These are phyloP conservation scores for Serendipita vermifera DNA, from an alignment of 768 basidiomycete species.

Conservation along the genomic window DNA sequence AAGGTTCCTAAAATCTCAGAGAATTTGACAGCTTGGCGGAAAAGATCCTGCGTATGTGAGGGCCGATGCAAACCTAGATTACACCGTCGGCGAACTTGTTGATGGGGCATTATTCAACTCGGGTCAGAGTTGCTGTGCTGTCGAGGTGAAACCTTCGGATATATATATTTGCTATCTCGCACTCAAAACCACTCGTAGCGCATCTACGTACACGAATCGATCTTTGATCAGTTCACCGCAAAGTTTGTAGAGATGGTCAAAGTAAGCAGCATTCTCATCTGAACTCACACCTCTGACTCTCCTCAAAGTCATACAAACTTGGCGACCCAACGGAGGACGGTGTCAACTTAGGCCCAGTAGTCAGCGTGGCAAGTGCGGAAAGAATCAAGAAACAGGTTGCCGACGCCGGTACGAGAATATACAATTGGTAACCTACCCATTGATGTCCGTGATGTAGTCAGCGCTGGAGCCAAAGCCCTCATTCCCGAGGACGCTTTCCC, in stretches of 20 bases:
- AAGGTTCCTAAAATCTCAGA: slow-evolving; percentile 10
- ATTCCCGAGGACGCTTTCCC: slow-evolving; percentile 56
- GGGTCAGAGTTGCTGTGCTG: slow-evolving; percentile 90
- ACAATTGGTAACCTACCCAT: not conserved
- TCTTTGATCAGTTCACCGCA: slow-evolving; percentile 69
- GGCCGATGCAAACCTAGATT: slow-evolving; percentile 70
- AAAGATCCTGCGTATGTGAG: slow-evolving; percentile 97
- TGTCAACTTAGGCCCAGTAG: slow-evolving; percentile 84
- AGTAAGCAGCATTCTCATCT: slow-evolving; percentile 26
- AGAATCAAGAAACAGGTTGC: slow-evolving; percentile 75
- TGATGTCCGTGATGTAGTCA: slow-evolving; percentile 33
- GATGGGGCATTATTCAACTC: slow-evolving; percentile 97
- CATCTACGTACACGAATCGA: slow-evolving; percentile 80
- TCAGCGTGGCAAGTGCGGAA: slow-evolving; percentile 74
- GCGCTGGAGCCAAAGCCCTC: slow-evolving; percentile 65
- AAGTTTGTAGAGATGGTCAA: slow-evolving; percentile 63
- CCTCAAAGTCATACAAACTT: slow-evolving; percentile 56
- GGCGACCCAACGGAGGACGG: slow-evolving; percentile 67
- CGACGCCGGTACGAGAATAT: slow-evolving; percentile 53
- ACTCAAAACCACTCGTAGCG: no score
- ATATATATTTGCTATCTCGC: not conserved
- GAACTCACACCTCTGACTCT: not conserved
- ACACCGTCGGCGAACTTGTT: slow-evolving; percentile 72
- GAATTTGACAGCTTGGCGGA: slow-evolving; percentile 62
- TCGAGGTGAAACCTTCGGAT: slow-evolving; percentile 67